These are phyloP conservation scores for Cyberlindnera petersonii DNA, from an alignment of 805 yeast genomes.

Conservation along the genomic window DNA sequence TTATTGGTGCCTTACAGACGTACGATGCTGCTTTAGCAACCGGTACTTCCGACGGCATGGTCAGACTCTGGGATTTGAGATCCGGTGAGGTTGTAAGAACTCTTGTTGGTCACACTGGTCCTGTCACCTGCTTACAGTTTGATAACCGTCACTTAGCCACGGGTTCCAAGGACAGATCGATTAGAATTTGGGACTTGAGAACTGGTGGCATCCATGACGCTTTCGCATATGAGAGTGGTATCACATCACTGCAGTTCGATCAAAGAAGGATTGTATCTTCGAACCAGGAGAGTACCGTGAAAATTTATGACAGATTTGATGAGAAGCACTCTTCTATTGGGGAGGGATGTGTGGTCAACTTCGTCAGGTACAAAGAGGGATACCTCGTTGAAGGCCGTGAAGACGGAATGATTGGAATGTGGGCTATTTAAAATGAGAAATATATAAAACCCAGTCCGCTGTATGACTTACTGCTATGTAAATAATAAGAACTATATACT, in stretches of 20 bases:
- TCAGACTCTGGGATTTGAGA: conserved; percentile 73
- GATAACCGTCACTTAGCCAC: conserved; percentile 62
- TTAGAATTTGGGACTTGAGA: conserved; percentile 71
- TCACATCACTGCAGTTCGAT: conserved; percentile 58
- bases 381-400: conserved; percentile 62
- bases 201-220: conserved; percentile 60
- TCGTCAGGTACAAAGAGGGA: conserved; percentile 54
- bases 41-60: conserved; percentile 73
- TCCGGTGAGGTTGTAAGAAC: conserved; percentile 62
- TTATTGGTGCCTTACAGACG: conserved; percentile 65
- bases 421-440: conserved; percentile 44
- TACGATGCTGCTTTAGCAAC: conserved; percentile 75
- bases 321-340: conserved; percentile 54
- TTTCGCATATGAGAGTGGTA: conserved; percentile 55
- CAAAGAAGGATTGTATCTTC: conserved; percentile 51
- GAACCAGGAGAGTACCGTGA: conserved; percentile 45
- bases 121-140: conserved; percentile 64
- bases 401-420: conserved; percentile 57
- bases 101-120: conserved; percentile 63
- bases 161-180: conserved; percentile 58
- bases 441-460: neutral
- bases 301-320: conserved; percentile 54
- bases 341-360: conserved; percentile 34
- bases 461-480: no score
- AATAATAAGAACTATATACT: no score